Conservation (phyloP, 75 land plant genomes). For the Chamaecyparis obtusa region DNA sequence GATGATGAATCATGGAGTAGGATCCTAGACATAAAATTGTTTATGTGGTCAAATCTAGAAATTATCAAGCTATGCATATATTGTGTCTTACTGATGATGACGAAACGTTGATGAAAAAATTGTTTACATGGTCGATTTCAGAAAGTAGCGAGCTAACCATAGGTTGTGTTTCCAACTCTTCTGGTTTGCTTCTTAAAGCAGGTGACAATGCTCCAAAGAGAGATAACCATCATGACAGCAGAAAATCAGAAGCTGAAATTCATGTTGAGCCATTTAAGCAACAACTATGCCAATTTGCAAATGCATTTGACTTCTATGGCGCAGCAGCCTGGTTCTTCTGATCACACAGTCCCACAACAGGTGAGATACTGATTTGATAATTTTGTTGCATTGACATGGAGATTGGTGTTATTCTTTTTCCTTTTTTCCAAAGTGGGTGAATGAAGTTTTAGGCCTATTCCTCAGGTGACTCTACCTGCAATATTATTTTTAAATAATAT, state of each 20-base stretch:
- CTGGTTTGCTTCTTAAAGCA: not conserved
- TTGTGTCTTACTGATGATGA: no score
- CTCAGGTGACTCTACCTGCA: no score
- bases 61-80: no score
- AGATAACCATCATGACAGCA: not conserved
- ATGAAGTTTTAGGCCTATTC: no score
- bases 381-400: no score
- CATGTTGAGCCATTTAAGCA: slow-evolving; percentile 4
- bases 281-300: not conserved
- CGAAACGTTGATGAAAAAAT: no score
- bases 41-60: no score
- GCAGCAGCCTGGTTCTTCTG: not conserved
- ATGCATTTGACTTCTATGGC: slow-evolving; percentile 1
- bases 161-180: not conserved
- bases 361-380: not conserved
- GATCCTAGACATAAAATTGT: no score
- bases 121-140: no score
- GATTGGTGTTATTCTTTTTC: no score
- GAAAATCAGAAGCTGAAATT: slow-evolving; percentile 7
- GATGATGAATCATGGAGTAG: no score
- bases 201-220: not conserved
- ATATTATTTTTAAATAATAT: not conserved
- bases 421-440: no score
- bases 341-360: not conserved
- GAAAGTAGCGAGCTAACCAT: not conserved